A percentile compares a stretch with the other conserved stretches of the same genome.
These are phyloP conservation scores for Solanum hybrid DNA, from an alignment of 305 asterid genomes.

Conservation along the genomic window DNA sequence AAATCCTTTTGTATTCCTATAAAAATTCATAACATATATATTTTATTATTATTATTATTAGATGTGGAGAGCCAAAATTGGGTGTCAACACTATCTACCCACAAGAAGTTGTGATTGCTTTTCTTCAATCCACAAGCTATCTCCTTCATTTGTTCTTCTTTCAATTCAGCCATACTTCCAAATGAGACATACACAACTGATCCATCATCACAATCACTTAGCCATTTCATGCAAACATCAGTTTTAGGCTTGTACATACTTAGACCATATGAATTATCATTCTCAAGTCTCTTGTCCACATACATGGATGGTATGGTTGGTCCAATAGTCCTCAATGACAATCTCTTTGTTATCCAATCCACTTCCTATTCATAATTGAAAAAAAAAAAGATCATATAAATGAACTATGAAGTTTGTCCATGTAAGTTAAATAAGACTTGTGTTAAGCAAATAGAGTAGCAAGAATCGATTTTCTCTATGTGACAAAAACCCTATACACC, in stretches of 20 bases:
- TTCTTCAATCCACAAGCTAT: not conserved
- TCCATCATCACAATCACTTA: not conserved
- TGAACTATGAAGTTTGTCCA: not conserved
- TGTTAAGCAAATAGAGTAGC: not conserved
- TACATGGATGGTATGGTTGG: slow-evolving; percentile 18
- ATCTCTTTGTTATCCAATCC: not conserved
- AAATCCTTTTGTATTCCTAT: too few species aligned
- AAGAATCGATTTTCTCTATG: not conserved
- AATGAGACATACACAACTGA: slow-evolving; percentile 23
- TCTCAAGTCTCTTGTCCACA: slow-evolving; percentile 12
- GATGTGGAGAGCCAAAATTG: too few species aligned
- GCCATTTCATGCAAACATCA: slow-evolving; percentile 12
- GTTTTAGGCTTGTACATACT: slow-evolving; percentile 1
- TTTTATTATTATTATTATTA: too few species aligned
- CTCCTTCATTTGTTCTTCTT: slow-evolving; percentile 8
- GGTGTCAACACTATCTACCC: not conserved
- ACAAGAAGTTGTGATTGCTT: not conserved
- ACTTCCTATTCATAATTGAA: not conserved
- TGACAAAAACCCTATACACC: not conserved
- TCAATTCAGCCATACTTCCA: slow-evolving; percentile 15
- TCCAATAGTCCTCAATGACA: slow-evolving; percentile 13
- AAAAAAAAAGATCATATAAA: not conserved
- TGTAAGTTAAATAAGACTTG: not conserved
- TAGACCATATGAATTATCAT: slow-evolving; percentile 10
- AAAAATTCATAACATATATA: too few species aligned